Percentiles rank a stretch among this genome's conserved stretches.
Conservation (phyloP, 2,329 filamentous ascomycete species). For the Huntiella bhutanensis region DNA sequence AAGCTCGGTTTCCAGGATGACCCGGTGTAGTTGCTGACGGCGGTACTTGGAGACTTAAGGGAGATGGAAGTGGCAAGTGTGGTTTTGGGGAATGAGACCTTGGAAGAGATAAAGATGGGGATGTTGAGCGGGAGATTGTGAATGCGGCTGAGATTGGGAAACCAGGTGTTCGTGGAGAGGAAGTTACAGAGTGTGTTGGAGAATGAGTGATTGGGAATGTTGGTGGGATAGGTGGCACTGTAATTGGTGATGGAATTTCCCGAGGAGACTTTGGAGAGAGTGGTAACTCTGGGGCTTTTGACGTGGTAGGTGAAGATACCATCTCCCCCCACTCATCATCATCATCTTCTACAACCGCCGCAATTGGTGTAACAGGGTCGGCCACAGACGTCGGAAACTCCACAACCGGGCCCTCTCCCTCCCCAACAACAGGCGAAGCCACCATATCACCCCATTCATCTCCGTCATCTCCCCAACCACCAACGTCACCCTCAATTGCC, state of each 20-base stretch:
- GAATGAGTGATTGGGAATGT: conserved; percentile 5
- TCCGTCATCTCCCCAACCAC: conserved; percentile 19
- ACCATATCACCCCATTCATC: conserved; percentile 46
- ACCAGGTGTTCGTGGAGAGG: conserved; percentile 4
- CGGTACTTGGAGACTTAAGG: background rate
- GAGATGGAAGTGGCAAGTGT: background rate
- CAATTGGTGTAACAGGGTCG: too few relatives aligned
- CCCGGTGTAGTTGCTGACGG: too few relatives aligned
- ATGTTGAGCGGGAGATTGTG: background rate
- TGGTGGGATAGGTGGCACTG: conserved; percentile 7
- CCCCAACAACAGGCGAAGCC: background rate
- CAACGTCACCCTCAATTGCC: background rate
- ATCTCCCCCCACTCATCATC: conserved; percentile 44
- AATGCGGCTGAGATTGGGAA: conserved; percentile 1
- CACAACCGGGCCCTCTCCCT: background rate
- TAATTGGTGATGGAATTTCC: background rate
- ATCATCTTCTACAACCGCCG: conserved; percentile 16
- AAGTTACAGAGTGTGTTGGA: conserved; percentile 9
- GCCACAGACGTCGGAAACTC: background rate
- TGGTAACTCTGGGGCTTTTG: background rate
- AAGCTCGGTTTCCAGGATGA: background rate
- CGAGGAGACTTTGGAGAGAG: background rate
- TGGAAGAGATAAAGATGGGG: conserved; percentile 1
- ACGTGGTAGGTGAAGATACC: conserved; percentile 18
- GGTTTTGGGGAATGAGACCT: background rate